Base-by-base conservation (phyloP, 495 filamentous ascomycete species). In the Talaromyces wortmannii region DNA sequence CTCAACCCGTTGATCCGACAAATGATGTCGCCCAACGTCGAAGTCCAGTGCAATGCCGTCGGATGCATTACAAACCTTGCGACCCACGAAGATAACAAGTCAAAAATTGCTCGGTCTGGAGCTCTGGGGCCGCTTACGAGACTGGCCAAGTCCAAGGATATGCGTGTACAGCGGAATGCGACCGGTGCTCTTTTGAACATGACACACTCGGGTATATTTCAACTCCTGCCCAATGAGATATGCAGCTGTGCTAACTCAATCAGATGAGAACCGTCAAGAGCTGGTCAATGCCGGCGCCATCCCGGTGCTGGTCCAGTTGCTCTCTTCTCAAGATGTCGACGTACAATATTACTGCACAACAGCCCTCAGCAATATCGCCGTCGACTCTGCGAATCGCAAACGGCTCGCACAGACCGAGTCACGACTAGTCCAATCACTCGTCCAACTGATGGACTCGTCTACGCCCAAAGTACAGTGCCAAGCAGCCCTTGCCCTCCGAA, bases 331-430 rank as follows among this genome's bases (percentile, higher is more conserved):
- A 17, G 94, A 98, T 65, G 90, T 96, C 53, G 94, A 98, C 66
- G 94, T 98, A 13, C 94, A 98, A 75, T 98, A 98, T 71, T 98
- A 98, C 72, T 98, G 94, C 75, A 98, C 94, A 33, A 98, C 94
- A 2, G 94, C 94, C 12, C 82, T 98, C 49, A 96, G 91, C 80
- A 98, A 98, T 65, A 98, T 98, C 61, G 94, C 94, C 12, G 94
- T 98, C 48, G 94, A 98, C 68, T 80, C 88, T 5, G 83, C 81
- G 61, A 97, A 98, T 70, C 80, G 94, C 50, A 92, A 92, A 67
- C 88, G 88, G 62, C 80, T 98, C 46, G 91, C 92, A 43, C 85
- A 92, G 60, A 92, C 84, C 29, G 94, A 98, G 63, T 83, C 86
- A 16, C 87, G 90, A 30, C 80, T 98, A 23, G 91, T 97, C 3